Conservation (phyloP, 2,329 filamentous ascomycete genomes). For the Kalmusia sp. region DNA sequence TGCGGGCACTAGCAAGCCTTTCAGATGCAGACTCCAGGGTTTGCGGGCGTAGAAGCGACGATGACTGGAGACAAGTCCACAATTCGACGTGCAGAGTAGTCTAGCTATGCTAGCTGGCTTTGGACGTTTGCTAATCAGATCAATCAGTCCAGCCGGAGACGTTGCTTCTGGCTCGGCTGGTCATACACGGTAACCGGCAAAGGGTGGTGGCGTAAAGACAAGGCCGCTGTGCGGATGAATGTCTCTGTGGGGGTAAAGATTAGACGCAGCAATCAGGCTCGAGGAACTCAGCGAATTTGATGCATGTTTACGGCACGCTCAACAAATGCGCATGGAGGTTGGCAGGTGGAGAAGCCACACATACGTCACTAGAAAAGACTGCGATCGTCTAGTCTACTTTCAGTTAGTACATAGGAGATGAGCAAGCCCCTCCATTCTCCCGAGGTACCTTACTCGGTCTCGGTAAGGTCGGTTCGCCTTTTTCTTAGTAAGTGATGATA, state of each 20-base stretch:
- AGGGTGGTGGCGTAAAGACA: neutral
- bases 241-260: constrained; percentile 1
- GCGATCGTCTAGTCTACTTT: neutral
- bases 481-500: neutral
- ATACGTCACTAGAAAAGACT: constrained; percentile 5
- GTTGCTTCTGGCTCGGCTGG: neutral
- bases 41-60: constrained; percentile 11
- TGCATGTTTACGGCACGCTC: neutral
- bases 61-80: constrained; percentile 32
- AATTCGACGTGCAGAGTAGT: constrained; percentile 20
- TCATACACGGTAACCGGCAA: neutral
- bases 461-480: too few relatives aligned
- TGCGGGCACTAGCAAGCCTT: constrained; percentile 32
- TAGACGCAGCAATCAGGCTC: neutral
- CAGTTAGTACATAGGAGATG: neutral
- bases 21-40: constrained; percentile 15
- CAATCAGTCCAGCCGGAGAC: constrained; percentile 12
- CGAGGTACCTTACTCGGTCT: too few relatives aligned
- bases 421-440: neutral
- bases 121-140: constrained; percentile 10
- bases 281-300: neutral
- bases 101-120: constrained; percentile 12
- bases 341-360: neutral
- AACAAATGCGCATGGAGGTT: neutral
- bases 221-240: neutral